Conservation (phyloP, 306 rosid genomes). For the Nissolia schottii region DNA sequence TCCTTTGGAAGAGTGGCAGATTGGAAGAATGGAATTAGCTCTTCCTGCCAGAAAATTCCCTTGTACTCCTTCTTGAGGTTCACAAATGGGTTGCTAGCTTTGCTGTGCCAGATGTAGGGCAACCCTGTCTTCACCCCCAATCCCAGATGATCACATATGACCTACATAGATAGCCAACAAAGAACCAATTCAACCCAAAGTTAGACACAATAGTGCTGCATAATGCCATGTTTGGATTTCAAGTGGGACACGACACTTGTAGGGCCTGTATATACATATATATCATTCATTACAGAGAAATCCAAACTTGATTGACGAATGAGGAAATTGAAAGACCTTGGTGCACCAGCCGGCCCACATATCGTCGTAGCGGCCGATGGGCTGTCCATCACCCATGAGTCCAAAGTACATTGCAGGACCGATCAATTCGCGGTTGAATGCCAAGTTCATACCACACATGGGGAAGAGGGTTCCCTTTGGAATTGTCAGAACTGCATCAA, state of each 20-base stretch:
- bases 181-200: background rate
- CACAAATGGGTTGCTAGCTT: conserved; percentile 76
- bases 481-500: conserved; percentile 62
- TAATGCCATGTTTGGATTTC: too few species aligned
- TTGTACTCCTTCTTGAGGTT: conserved; percentile 78
- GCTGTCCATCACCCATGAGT: conserved; percentile 83
- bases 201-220: background rate
- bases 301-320: too few species aligned
- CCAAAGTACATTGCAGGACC: conserved; percentile 87
- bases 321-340: conserved; percentile 37
- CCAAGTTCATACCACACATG: conserved; percentile 84
- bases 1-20: conserved; percentile 53
- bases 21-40: conserved; percentile 70
- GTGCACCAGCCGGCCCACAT: conserved; percentile 93
- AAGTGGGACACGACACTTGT: too few species aligned
- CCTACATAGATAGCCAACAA: conserved; percentile 37
- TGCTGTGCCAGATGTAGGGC: conserved; percentile 81
- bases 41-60: conserved; percentile 80
- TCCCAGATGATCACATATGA: conserved; percentile 68
- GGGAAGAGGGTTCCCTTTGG: conserved; percentile 77
- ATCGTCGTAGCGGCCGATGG: conserved; percentile 72
- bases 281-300: background rate
- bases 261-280: too few species aligned
- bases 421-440: conserved; percentile 68
- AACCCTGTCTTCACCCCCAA: conserved; percentile 74